These are phyloP conservation scores for Hibiscus syriacus DNA, from an alignment of 345 rosid genomes.

Conservation along the genomic window DNA sequence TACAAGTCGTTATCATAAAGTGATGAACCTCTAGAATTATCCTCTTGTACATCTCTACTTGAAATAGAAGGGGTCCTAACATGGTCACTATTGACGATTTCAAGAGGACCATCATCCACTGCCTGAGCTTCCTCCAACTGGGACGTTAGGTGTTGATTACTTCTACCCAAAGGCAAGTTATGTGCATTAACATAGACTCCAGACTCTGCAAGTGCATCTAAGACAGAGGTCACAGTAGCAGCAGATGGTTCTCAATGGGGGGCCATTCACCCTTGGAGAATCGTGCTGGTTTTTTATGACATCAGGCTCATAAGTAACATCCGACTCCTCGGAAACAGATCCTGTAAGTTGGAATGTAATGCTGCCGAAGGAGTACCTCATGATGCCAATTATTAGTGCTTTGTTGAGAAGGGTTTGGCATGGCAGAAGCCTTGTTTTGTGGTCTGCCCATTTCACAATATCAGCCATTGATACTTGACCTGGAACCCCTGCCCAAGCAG, in stretches of 20 bases:
- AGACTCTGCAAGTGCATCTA: constrained; percentile 42
- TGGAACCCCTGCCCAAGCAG: constrained; percentile 69
- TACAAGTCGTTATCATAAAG: constrained; percentile 49
- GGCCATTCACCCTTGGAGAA: constrained; percentile 59
- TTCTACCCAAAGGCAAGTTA: constrained; percentile 45
- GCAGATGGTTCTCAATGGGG: constrained; percentile 50
- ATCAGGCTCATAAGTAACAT: constrained; percentile 32
- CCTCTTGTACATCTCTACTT: constrained; percentile 51
- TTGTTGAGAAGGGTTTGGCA: constrained; percentile 24
- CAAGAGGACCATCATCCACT: constrained; percentile 45
- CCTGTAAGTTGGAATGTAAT: constrained; percentile 27
- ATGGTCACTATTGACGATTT: constrained; percentile 30
- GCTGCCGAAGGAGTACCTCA: constrained; percentile 18
- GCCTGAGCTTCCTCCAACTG: constrained; percentile 44
- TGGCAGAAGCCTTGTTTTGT: constrained; percentile 38
- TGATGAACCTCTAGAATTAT: constrained; percentile 47
- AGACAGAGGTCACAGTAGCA: constrained; percentile 32
- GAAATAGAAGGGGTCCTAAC: constrained; percentile 39
- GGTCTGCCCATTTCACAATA: constrained; percentile 96
- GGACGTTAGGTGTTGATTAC: constrained; percentile 38
- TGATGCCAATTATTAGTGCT: constrained; percentile 24
- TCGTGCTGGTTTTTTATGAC: constrained; percentile 32
- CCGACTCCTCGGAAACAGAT: constrained; percentile 35
- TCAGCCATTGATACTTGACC: constrained; percentile 96
- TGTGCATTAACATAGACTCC: constrained; percentile 42